Evolutionary conservation across 768 basidiomycete genomes (phyloP).

Genomic region (Podaxis rugospora): DNA sequence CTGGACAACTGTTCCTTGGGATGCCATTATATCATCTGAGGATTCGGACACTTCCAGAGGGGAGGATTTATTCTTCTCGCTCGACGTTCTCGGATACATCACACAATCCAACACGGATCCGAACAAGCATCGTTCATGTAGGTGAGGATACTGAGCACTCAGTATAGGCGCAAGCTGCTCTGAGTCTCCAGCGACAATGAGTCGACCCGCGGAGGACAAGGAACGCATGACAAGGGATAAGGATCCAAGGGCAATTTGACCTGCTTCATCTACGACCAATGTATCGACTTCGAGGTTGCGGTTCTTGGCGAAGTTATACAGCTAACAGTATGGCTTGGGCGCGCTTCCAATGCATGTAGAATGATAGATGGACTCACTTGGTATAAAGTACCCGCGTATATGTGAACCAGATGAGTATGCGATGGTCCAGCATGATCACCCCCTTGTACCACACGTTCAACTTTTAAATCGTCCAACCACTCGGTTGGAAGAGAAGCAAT

Average conservation of each 20-base stretch:
- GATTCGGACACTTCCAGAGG: constrained; percentile 11
- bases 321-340: constrained; percentile 20
- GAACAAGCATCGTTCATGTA: constrained; percentile 34
- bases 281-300: constrained; percentile 36
- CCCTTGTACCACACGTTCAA: constrained; percentile 39
- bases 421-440: constrained; percentile 34
- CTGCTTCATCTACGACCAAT: constrained; percentile 47
- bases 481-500: constrained; percentile 31
- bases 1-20: constrained; percentile 39
- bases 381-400: constrained; percentile 46
- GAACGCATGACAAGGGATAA: constrained; percentile 42
- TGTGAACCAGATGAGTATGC: constrained; percentile 20
- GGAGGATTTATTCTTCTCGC: constrained; percentile 3
- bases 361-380: constrained; percentile 28
- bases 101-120: constrained; percentile 46
- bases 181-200: constrained; percentile 48
- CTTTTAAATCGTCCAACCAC: constrained; percentile 39
- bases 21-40: constrained; percentile 17
- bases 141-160: constrained; percentile 39
- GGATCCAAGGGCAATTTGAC: constrained; percentile 43
- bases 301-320: constrained; percentile 44
- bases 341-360: neutral
- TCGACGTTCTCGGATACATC: constrained; percentile 27
- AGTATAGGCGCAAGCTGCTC: constrained; percentile 50
- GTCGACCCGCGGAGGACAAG: constrained; percentile 30